Evolutionary conservation across 805 yeast genomes (phyloP), one percentile per base, ranked within the genome.

Genomic region (Hanseniaspora vineae): DNA sequence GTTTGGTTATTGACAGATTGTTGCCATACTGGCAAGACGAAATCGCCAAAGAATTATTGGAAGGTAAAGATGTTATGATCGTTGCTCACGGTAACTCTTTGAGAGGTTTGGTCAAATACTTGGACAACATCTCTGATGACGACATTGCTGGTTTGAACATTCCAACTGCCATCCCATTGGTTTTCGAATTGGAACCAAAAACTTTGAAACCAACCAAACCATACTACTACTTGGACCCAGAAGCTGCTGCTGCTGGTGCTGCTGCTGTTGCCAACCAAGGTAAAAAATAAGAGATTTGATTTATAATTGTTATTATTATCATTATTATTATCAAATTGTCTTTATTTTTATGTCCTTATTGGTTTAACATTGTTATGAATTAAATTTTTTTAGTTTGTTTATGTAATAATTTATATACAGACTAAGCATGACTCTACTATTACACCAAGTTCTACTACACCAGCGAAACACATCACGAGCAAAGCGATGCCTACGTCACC

Each of bases 261-360:
- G 97, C 97, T 65, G 96, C 96, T 52, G 97, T 89, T 60, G 97
- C 97, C 61, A 86, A 86, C 61, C 97, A 89, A 76, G 97, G 97
- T 69, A 75, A 75, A 78, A 77, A 74, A 76, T 76, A 59, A 71
- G 66, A 45, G 44, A 11, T 35, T 14, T 35, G 10, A 14, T 14
- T 35, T 35, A 11, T 35, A 11, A 11, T 35, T 35, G 10, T 35
- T 35, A n/a, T n/a, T n/a, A n/a, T n/a, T n/a, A n/a, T n/a, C n/a
- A n/a, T n/a, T n/a, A n/a, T n/a, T n/a, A n/a, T n/a, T n/a, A n/a
- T n/a, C n/a, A n/a, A n/a, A n/a, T 35, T 35, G 39, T 9, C 9
- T n/a, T 9, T 35, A 35, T 35, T n/a, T 35, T 35, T 6, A 4
- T 23, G 8, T 8, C 8, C 29, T 23, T 23, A 23, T 23, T 23